These are phyloP conservation scores for Aspergillus ibericus DNA, from an alignment of 2,329 filamentous ascomycete genomes.

Conservation along the genomic window DNA sequence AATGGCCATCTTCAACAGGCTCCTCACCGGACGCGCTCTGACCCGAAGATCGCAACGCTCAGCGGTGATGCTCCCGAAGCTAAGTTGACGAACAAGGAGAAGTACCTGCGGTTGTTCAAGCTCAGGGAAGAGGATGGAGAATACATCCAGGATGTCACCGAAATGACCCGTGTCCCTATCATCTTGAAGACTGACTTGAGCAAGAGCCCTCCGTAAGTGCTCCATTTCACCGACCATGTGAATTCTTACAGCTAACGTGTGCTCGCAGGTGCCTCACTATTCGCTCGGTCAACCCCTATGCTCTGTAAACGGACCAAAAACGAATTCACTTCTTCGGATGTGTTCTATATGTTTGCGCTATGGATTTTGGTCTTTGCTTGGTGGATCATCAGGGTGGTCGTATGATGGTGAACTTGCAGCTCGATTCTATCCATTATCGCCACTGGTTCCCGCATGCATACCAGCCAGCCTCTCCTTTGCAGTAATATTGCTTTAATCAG, in stretches of 20 bases:
- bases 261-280: conserved; percentile 49
- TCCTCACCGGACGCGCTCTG: conserved; percentile 86
- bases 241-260: conserved; percentile 22
- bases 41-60: conserved; percentile 79
- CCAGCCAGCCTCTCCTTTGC: conserved; percentile 5
- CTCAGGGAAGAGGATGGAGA: conserved; percentile 90
- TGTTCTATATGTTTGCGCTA: conserved; percentile 28
- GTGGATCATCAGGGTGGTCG: conserved; percentile 9
- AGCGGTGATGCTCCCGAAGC: conserved; percentile 70
- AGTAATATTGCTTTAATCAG: conserved; percentile 24
- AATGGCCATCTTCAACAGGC: conserved; percentile 66
- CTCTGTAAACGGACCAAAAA: conserved; percentile 37
- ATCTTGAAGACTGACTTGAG: conserved; percentile 96
- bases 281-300: conserved; percentile 53
- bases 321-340: conserved; percentile 22
- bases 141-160: conserved; percentile 96
- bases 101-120: conserved; percentile 86
- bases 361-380: conserved; percentile 16
- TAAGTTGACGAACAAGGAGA: conserved; percentile 89
- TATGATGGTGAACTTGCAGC: conserved; percentile 14
- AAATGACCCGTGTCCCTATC: conserved; percentile 97
- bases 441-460: conserved; percentile 2
- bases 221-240: not conserved
- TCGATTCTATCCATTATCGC: conserved; percentile 13
- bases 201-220: conserved; percentile 98